Conservation (phyloP, 805 yeast genomes). For the Zygosaccharomyces bailii region DNA sequence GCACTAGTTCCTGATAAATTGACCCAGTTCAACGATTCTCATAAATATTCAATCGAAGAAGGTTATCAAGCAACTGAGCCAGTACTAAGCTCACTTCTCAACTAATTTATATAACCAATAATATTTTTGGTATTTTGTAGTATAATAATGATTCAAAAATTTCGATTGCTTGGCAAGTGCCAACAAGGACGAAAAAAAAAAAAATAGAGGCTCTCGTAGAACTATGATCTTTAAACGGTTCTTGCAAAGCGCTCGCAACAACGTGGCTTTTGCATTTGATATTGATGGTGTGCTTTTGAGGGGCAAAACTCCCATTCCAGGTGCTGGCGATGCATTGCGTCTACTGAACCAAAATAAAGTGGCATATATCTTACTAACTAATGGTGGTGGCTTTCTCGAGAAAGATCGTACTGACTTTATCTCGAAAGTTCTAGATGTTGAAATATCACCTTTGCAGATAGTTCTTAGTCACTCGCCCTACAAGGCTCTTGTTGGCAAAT, state of each 20-base stretch:
- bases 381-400: constrained; percentile 85
- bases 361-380: constrained; percentile 82
- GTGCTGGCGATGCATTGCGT: constrained; percentile 59
- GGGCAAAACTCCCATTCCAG: constrained; percentile 63
- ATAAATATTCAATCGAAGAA: constrained; percentile 35
- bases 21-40: constrained; percentile 24
- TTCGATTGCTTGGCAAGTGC: neutral
- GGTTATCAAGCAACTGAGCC: constrained; percentile 31
- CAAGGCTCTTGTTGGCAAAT: constrained; percentile 52
- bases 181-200: neutral
- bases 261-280: constrained; percentile 36
- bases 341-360: constrained; percentile 50
- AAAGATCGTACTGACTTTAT: constrained; percentile 52
- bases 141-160: neutral
- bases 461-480: constrained; percentile 89
- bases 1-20: constrained; percentile 36
- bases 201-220: neutral
- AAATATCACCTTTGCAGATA: constrained; percentile 57
- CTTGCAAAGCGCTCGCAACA: constrained; percentile 15
- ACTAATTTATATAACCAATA: constrained; percentile 2
- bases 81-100: constrained; percentile 6
- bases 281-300: constrained; percentile 87
- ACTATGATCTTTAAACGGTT: constrained; percentile 20
- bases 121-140: neutral
- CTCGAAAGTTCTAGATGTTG: constrained; percentile 42